A percentile compares a stretch with the other conserved stretches of the same genome.
Conservation (phyloP, 139 green algal genomes). For the Ettlia oleoabundans region DNA sequence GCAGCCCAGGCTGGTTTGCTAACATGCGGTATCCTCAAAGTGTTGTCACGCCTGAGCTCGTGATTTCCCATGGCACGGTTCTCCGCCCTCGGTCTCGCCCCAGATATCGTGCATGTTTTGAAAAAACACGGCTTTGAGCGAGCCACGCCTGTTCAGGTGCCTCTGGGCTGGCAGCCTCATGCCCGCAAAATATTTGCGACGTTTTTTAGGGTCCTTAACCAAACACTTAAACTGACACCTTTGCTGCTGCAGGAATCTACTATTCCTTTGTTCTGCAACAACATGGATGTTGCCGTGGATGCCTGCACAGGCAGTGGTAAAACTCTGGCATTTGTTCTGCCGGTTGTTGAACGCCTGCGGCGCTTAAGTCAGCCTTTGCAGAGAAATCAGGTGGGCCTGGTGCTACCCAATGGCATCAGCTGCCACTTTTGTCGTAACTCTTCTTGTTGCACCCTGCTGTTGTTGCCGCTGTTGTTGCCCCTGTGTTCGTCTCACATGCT, state of each 20-base stretch:
- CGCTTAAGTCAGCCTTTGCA: constrained; percentile 69
- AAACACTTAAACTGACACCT: no score
- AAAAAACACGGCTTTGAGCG: background rate
- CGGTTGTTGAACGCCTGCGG: constrained; percentile 88
- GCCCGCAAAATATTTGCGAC: background rate
- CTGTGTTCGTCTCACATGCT: no score
- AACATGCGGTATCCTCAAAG: no score
- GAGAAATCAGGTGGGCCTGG: constrained; percentile 73
- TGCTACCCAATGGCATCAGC: no score
- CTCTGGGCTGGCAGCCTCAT: background rate
- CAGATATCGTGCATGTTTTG: no score
- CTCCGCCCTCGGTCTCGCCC: no score
- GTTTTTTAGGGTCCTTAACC: background rate
- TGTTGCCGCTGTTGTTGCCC: no score
- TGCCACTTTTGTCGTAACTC: no score
- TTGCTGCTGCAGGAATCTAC: constrained; percentile 83
- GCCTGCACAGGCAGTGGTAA: constrained; percentile 97
- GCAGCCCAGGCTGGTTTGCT: no score
- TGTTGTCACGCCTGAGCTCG: no score
- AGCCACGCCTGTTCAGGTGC: background rate
- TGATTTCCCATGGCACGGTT: no score
- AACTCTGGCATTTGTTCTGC: constrained; percentile 97
- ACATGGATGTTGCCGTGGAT: constrained; percentile 98
- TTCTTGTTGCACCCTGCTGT: no score
- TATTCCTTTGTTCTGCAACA: constrained; percentile 89